phyloP scores from a whole-genome alignment of 2,329 filamentous ascomycete species.

The Pseudocercospora macadamiae region DNA sequence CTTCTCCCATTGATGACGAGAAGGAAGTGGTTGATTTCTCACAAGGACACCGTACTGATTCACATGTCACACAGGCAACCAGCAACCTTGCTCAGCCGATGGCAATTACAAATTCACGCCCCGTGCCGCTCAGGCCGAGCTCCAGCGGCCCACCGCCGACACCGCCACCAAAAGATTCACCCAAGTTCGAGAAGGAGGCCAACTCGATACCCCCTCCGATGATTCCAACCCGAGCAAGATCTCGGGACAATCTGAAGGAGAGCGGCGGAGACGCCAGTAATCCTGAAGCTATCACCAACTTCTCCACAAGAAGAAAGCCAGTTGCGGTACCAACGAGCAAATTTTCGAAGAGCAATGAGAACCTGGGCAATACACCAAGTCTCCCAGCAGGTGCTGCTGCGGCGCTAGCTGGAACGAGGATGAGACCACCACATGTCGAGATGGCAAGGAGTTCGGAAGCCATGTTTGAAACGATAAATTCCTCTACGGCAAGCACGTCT shows the following conservation, averaged over 20 bases:
- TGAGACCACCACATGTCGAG: neutral
- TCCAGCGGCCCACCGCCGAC: constrained; percentile 13
- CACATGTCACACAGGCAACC: neutral
- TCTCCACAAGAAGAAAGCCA: neutral
- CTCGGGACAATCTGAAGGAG: constrained; percentile 1
- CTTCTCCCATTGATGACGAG: neutral
- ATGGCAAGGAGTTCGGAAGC: neutral
- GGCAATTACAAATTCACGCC: constrained; percentile 7
- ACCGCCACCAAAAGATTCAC: constrained; percentile 8
- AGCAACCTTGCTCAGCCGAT: neutral
- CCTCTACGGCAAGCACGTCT: neutral
- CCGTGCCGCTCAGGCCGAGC: constrained; percentile 9
- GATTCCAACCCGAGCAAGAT: neutral
- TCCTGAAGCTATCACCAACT: neutral
- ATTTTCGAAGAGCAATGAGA: constrained; percentile 2
- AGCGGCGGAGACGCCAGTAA: neutral
- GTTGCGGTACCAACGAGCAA: constrained; percentile 12
- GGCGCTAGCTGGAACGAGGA: neutral
- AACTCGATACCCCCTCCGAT: neutral
- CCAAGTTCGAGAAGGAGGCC: neutral
- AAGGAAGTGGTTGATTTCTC: constrained; percentile 6
- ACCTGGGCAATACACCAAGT: neutral
- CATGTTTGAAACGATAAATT: neutral
- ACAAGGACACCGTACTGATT: neutral
- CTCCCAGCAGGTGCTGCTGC: neutral